Evolutionary conservation across 164 flowering plant genomes (phyloP).

Genomic region (Echeveria elegans): DNA sequence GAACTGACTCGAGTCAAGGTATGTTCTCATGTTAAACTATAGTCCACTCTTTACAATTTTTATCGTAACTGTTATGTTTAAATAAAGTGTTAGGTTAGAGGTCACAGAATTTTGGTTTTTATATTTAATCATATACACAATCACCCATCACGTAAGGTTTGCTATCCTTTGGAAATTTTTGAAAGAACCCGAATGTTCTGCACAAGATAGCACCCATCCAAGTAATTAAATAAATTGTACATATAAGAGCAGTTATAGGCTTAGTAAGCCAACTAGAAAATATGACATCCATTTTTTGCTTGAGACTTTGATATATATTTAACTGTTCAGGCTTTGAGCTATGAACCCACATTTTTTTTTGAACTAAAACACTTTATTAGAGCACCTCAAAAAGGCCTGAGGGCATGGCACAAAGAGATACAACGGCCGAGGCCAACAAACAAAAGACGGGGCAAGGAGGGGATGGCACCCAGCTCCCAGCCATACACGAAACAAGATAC

Average conservation of each 20-base stretch:
- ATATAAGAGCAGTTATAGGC: too few relatives aligned
- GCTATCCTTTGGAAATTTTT: not conserved
- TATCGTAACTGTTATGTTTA: not conserved
- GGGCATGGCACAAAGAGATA: too few relatives aligned
- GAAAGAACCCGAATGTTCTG: too few relatives aligned
- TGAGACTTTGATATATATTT: not conserved
- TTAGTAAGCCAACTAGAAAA: not conserved
- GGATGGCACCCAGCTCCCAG: too few relatives aligned
- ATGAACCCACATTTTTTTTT: too few relatives aligned
- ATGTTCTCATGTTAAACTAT: conserved; percentile 20
- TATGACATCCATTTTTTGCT: not conserved
- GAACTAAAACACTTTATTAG: too few relatives aligned
- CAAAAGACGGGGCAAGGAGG: too few relatives aligned
- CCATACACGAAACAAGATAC: too few relatives aligned
- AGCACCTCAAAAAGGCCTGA: too few relatives aligned
- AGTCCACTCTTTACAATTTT: conserved; percentile 1
- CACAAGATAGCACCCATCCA: not conserved
- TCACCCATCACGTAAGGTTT: not conserved
- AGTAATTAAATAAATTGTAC: not conserved
- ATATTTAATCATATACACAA: not conserved
- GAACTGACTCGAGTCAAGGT: conserved; percentile 84
- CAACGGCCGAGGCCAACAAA: too few relatives aligned
- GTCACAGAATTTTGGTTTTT: not conserved
- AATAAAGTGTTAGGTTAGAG: not conserved
- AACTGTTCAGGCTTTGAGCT: not conserved